These are phyloP conservation scores for Paramecium caudatum DNA, from an alignment of 73 alveolate genomes.

Conservation along the genomic window DNA sequence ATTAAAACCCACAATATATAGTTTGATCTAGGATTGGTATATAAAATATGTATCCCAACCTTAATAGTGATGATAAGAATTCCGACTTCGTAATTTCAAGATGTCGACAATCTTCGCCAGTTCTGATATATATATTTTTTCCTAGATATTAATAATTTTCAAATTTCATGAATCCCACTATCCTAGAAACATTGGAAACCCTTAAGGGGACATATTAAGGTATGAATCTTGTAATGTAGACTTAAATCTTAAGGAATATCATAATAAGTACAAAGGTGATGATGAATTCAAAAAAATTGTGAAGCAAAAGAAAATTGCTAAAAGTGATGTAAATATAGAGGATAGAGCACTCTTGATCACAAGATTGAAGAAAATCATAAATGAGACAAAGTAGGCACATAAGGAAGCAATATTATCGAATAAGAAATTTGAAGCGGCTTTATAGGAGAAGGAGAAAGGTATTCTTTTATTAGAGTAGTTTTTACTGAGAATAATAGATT, in stretches of 20 bases:
- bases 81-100: constrained; percentile 44
- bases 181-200: neutral
- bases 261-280: neutral
- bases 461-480: neutral
- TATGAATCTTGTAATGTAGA: neutral
- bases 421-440: constrained; percentile 4
- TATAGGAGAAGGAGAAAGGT: constrained; percentile 33
- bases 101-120: constrained; percentile 49
- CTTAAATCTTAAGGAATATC: constrained; percentile 8
- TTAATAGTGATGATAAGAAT: constrained; percentile 40
- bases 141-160: neutral
- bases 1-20: constrained; percentile 49
- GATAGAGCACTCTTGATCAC: neutral
- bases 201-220: neutral
- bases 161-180: constrained; percentile 8
- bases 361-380: constrained; percentile 6
- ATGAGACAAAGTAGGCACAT: constrained; percentile 8
- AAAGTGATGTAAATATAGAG: neutral
- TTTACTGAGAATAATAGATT: neutral
- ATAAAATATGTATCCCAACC: too few species aligned
- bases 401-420: neutral
- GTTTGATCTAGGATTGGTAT: neutral
- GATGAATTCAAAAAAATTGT: constrained; percentile 48
- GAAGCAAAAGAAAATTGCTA: neutral
- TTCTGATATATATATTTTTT: constrained; percentile 13